A percentile compares a stretch with the other conserved stretches of the same genome.
Conservation (phyloP, 495 filamentous ascomycete genomes). For the Astrothelium macrocarpum region DNA sequence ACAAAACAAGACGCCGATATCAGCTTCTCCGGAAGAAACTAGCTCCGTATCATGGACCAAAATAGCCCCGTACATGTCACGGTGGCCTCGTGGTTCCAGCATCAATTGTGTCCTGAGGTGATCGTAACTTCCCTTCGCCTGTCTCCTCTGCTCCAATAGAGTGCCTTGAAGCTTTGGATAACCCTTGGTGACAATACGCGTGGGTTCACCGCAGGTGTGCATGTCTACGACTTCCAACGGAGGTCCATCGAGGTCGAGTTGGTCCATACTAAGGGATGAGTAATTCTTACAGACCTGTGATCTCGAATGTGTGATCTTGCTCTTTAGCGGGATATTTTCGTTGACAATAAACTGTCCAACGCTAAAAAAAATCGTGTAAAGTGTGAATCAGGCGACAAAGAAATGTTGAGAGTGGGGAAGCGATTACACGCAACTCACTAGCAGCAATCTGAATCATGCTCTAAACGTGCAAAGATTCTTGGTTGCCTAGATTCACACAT, state of each 20-base stretch:
- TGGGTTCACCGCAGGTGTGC: conserved; percentile 21
- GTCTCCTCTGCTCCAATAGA: conserved; percentile 16
- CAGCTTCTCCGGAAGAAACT: conserved; percentile 9
- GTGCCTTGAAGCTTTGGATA: conserved; percentile 19
- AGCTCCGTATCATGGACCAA: conserved; percentile 14
- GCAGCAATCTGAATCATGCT: background rate
- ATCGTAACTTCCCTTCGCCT: conserved; percentile 13
- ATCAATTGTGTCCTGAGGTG: conserved; percentile 16
- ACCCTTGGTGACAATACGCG: conserved; percentile 16
- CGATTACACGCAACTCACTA: background rate
- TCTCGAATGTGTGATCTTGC: too few species aligned
- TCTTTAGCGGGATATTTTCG: too few species aligned
- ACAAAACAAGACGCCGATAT: conserved; percentile 19
- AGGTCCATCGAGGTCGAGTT: background rate
- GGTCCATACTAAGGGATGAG: background rate
- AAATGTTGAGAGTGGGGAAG: background rate
- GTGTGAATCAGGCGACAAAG: background rate
- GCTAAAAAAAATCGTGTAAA: background rate
- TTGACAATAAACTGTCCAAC: background rate
- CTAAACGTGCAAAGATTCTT: too few species aligned
- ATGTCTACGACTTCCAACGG: conserved; percentile 10
- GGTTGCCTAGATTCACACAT: too few species aligned
- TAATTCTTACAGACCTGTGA: background rate
- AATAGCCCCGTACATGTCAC: conserved; percentile 22
- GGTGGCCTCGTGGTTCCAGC: conserved; percentile 17